phyloP scores from a whole-genome alignment of 768 basidiomycete species.

The Wakefieldia striispora region DNA sequence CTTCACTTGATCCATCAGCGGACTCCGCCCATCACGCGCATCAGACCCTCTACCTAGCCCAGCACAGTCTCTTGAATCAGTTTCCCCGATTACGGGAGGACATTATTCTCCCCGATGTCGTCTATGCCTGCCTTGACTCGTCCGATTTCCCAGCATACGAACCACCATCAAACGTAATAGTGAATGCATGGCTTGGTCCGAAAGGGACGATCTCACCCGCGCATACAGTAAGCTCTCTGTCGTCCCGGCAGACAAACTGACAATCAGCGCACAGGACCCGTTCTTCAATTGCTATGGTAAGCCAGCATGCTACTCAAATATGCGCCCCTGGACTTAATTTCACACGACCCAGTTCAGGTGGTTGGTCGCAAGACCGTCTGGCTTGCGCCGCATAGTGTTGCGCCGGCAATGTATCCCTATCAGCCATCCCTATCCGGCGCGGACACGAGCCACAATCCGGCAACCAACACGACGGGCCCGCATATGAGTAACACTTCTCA shows the following conservation, averaged over 20 bases:
- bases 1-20: conserved; percentile 35
- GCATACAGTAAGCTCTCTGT: conserved; percentile 64
- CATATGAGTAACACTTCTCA: conserved; percentile 79
- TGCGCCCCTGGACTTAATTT: conserved; percentile 3
- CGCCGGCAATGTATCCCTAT: conserved; percentile 60
- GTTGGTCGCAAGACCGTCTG: conserved; percentile 89
- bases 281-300: conserved; percentile 89
- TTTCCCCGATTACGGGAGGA: conserved; percentile 78
- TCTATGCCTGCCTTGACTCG: conserved; percentile 59
- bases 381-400: conserved; percentile 72
- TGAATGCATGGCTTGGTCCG: conserved; percentile 86
- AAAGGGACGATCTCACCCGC: conserved; percentile 80
- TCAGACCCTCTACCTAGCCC: conserved; percentile 76
- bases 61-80: conserved; percentile 82
- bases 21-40: conserved; percentile 9
- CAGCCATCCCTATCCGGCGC: conserved; percentile 17
- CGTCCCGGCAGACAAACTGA: not conserved
- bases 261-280: conserved; percentile 63
- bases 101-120: conserved; percentile 84
- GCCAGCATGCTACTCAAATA: conserved; percentile 10
- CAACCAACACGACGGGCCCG: conserved; percentile 39
- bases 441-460: conserved; percentile 34
- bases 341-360: conserved; percentile 64
- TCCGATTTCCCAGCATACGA: conserved; percentile 50
- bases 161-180: conserved; percentile 62